Evolutionary conservation across 495 filamentous ascomycete genomes (phyloP).

Genomic region (Aspergillus leporis): DNA sequence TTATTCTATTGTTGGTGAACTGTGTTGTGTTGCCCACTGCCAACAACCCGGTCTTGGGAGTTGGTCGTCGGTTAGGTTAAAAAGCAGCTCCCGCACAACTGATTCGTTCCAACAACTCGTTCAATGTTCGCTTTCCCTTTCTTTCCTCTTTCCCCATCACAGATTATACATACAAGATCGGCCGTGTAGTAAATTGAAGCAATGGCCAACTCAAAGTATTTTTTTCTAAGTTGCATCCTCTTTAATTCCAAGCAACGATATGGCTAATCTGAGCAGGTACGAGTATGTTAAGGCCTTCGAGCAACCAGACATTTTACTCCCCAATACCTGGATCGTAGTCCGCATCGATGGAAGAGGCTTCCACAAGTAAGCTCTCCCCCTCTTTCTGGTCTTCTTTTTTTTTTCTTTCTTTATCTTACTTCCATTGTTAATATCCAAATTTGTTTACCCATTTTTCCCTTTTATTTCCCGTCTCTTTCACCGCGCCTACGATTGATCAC

Average conservation of each 20-base stretch:
- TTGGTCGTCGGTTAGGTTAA: constrained; percentile 8
- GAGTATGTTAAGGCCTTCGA: constrained; percentile 94
- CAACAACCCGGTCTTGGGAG: neutral
- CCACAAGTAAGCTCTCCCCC: constrained; percentile 65
- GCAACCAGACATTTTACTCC: constrained; percentile 73
- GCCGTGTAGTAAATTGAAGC: neutral
- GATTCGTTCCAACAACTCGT: neutral
- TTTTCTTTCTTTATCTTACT: no score
- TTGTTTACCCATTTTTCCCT: neutral
- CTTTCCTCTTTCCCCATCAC: neutral
- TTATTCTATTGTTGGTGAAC: no score
- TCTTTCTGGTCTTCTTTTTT: neutral
- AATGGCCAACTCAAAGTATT: constrained; percentile 21
- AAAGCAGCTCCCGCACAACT: constrained; percentile 9
- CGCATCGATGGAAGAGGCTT: constrained; percentile 91
- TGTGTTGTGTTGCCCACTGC: neutral
- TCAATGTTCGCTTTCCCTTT: neutral
- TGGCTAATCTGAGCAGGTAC: constrained; percentile 53
- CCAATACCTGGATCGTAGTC: constrained; percentile 91
- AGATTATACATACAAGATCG: neutral
- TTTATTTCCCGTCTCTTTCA: neutral
- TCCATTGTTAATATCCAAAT: neutral
- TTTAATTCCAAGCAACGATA: neutral
- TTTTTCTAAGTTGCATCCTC: neutral
- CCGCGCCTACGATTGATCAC: neutral